Base-by-base conservation (phyloP, 2,329 filamentous ascomycete genomes). In the Sporothrix sp. region DNA sequence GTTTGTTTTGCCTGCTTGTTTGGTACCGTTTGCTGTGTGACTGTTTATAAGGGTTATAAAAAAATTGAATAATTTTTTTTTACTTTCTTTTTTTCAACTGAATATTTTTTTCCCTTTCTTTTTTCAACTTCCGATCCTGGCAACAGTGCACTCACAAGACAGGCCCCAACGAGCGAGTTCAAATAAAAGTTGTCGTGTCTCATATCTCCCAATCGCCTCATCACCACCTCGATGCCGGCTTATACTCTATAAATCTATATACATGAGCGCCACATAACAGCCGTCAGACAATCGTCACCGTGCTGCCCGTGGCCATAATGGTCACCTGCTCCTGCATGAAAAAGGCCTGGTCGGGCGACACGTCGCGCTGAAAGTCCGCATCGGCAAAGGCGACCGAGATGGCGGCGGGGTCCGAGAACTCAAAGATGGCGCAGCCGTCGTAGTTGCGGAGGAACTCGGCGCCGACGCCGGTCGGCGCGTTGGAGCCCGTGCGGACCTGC, bases 401-500 rank as follows among this genome's bases (percentile, higher is more conserved):
- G 23, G 59, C 52, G 39, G 61, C 56, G 21, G 63, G 55, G 20
- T 55, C 57, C 2, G 56, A 58, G 11, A 62, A 57, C 36, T 63
- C 59, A 39, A 66, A 62, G 32, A 65, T 52, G 27, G 61, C 62
- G 10, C 61, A 60, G 25, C 62, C 63, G 44, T 64, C 62, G 48
- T 60, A 65, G 9, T 58, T 30, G 28, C 14, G 16, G 43, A 52
- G 37, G 25, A 45, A 28, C 57, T 16, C 39, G 14, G 51, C 60
- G 51, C 5, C 48, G 52, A 4, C 39, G 40, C 23, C 52, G 40
- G 4, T 43, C 9, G 50, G 52, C 44, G 42, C 61, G 54, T 56
- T 54, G n/a, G 58, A 58, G 16, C 56, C 57, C 23, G 55, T 51
- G 49, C 59, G 58, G 32, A 63, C 58, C 58, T 61, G 9, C 10